phyloP scores from a whole-genome alignment of 192 early-diverging fungal genomes.

The Globomyces pollinis-pini region DNA sequence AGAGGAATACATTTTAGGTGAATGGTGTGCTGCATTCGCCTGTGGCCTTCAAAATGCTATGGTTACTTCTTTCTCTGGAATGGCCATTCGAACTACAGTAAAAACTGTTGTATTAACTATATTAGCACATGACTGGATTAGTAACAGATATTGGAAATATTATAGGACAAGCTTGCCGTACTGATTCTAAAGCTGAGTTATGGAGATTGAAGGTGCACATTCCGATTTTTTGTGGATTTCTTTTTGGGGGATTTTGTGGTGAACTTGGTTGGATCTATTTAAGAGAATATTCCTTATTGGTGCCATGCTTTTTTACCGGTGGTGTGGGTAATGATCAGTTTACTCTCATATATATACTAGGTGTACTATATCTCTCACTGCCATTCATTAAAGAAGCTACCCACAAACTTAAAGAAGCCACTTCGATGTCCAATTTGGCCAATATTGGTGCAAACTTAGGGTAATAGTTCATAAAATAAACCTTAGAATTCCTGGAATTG shows the following conservation, averaged over 20 bases:
- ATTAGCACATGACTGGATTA: slow-evolving; percentile 57
- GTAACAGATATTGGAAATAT: slow-evolving; percentile 54
- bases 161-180: slow-evolving; percentile 40
- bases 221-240: slow-evolving; percentile 38
- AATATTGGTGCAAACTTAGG: neutral
- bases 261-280: slow-evolving; percentile 19
- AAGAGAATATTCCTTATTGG: slow-evolving; percentile 27
- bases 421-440: neutral
- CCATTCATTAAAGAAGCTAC: slow-evolving; percentile 37
- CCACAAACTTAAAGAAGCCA: neutral
- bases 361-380: slow-evolving; percentile 30
- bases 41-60: slow-evolving; percentile 53
- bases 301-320: slow-evolving; percentile 41
- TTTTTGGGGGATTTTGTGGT: slow-evolving; percentile 31
- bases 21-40: slow-evolving; percentile 51
- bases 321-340: slow-evolving; percentile 22
- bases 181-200: slow-evolving; percentile 37
- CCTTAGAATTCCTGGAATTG: neutral
- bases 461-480: neutral
- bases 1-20: slow-evolving; percentile 38
- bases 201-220: slow-evolving; percentile 50
- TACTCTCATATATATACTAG: no score
- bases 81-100: slow-evolving; percentile 47
- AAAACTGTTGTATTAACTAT: no score
- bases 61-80: slow-evolving; percentile 45